Evolutionary conservation across 148 eudicot species (phyloP).

Genomic region (Pharnaceum exiguum): DNA sequence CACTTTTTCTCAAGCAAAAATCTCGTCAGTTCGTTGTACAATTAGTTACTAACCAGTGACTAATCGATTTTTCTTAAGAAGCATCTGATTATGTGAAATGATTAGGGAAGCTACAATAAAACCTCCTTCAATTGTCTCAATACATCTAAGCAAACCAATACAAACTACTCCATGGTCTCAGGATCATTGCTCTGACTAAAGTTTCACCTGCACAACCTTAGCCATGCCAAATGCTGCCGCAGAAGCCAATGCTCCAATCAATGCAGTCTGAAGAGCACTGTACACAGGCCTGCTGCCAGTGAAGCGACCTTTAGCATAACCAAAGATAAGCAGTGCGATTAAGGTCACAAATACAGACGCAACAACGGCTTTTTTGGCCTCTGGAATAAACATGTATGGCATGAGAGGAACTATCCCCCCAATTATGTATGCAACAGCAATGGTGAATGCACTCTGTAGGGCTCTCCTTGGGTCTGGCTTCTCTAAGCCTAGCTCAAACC

Average conservation of each 20-base stretch:
- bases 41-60: no score
- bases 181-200: neutral
- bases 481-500: conserved; percentile 94
- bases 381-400: conserved; percentile 77
- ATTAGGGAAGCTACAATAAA: no score
- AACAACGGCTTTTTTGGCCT: conserved; percentile 46
- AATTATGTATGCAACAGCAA: conserved; percentile 67
- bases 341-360: conserved; percentile 63
- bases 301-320: conserved; percentile 75
- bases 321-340: conserved; percentile 70
- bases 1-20: no score
- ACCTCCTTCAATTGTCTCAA: no score
- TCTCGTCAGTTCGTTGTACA: no score
- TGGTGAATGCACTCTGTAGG: conserved; percentile 77
- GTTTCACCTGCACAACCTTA: conserved; percentile 58
- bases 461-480: conserved; percentile 96
- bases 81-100: no score
- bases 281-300: conserved; percentile 58
- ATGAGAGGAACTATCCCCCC: conserved; percentile 78
- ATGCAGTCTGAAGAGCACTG: conserved; percentile 75
- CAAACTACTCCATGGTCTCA: neutral
- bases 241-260: conserved; percentile 89
- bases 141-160: neutral
- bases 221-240: conserved; percentile 97
- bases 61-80: no score